Base-by-base conservation (phyloP, 106 monocot species). In the Acorus calamus region DNA sequence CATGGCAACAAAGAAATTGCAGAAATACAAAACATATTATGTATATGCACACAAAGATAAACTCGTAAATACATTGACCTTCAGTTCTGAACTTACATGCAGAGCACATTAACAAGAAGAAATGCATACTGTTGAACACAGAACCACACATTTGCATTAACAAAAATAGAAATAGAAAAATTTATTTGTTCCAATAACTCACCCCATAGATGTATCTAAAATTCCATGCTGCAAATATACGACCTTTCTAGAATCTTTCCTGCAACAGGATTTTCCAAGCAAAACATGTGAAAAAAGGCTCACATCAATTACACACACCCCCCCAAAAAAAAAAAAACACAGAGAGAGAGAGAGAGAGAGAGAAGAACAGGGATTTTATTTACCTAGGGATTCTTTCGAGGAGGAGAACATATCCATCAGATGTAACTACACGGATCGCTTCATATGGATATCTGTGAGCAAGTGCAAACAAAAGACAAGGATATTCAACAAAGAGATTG, bases 361-460 rank as follows among this genome's bases (percentile, higher is more conserved):
- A 48, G 47, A 46, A 7, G 10, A 42, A 2, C 11, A 7, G 6
- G 55, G 11, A 8, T 49, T 46, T 53, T 8, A 46, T n/a, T n/a
- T 56, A 96, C 96, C 96, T 90, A 67, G 96, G 96, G 44, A 96
- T 90, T 63, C 96, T 91, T 71, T 96, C 96, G 63, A 96, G 71
- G 11, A 96, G 78, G 14, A 96, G 78, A 52, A 96, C 80, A 73
- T 96, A 96, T 55, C 91, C 96, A 88, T 96, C 96, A 59, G 81
- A 76, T 48, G 96, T 96, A 63, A 91, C 83, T 14, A 96, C 87
- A 63, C 69, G 80, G 75, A 91, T 83, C 59, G 82, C 78, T 72
- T 96, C 96, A 71, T 91, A 96, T 12, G 96, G 96, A 50, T 96
- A 96, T 70, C 94, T 96, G 59, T 11, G 53, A 45, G 41, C 55